Evolutionary conservation across 2,329 filamentous ascomycete genomes (phyloP).

Genomic region (Sarocladium strictum): DNA sequence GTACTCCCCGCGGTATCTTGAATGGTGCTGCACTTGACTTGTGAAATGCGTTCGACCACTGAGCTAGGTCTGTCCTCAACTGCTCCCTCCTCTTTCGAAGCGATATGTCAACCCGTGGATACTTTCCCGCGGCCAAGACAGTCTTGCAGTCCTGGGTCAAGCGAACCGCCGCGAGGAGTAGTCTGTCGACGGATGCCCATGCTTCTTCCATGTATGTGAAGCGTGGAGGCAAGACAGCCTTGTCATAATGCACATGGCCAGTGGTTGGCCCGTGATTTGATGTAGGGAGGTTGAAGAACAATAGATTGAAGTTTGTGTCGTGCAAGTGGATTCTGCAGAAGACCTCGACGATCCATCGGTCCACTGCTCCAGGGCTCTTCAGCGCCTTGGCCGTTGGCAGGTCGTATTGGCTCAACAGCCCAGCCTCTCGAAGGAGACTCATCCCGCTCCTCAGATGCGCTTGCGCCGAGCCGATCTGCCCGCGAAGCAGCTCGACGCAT

Average conservation of each 20-base stretch:
- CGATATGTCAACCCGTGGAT: not conserved
- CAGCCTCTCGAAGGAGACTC: constrained; percentile 18
- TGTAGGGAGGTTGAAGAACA: not conserved
- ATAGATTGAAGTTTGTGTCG: not conserved
- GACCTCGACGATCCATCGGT: not conserved
- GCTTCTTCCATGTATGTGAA: not conserved
- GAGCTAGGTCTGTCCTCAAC: not conserved
- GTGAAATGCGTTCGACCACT: not conserved
- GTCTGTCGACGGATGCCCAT: not conserved
- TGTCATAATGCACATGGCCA: not conserved
- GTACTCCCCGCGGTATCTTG: not conserved
- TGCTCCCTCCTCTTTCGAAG: not conserved
- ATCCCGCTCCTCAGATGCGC: constrained; percentile 26
- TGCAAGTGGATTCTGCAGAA: not conserved
- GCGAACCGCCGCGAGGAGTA: not conserved
- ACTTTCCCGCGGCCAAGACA: not conserved
- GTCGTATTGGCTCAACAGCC: not conserved
- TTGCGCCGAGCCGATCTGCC: constrained; percentile 19
- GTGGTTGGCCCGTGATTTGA: not conserved
- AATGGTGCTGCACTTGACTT: not conserved
- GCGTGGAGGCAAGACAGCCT: not conserved
- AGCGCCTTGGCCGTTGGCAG: not conserved
- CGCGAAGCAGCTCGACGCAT: constrained; percentile 31
- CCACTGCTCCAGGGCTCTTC: not conserved
- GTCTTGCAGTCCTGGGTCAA: not conserved